Evolutionary conservation across 208 protist species (phyloP), one percentile per base, ranked within the genome.

Genomic region (Trypanosoma boissoni): DNA sequence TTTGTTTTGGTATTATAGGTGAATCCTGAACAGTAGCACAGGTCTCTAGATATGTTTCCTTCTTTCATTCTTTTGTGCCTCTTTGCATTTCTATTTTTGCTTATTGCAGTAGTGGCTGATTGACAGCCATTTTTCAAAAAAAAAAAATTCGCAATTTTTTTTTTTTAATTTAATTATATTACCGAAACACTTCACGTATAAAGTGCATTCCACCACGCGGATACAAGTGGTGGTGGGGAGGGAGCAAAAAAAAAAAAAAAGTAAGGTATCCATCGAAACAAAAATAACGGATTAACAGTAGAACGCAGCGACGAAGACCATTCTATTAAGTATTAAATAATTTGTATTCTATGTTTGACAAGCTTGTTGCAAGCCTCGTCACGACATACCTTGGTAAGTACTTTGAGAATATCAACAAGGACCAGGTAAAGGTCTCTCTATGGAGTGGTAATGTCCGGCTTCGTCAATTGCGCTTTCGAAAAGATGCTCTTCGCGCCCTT

Each of bases 401-500:
- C 72, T 82, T 95, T 63, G 76, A 86, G 27, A 88, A 88, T 37
- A 84, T 92, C 21, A 80, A 92, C 56, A 79, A 64, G 18, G 73
- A 95, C 37, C 86, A 92, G 36, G 76, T 95, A n/a, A 86, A 83
- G 46, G 82, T 95, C 24, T 91, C 83, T 0, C 46, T 95, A 18
- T 92, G 85, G 86, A 70, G 76, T 60, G 88, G 88, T 5, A 59
- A 87, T 28, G 80, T 95, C 26, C 63, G 72, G n/a, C 63, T 95
- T 37, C 63, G 52, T 9, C 58, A 88, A 26, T 55, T 95, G 16
- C 66, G 69, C 24, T 66, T 95, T 16, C 76, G 82, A 6, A 59
- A 54, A 32, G 81, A 95, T 57, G 83, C 81, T 6, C 66, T 95
- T 46, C 71, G 83, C 10, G 66, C 70, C 27, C 62, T 85, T 1